Percentiles rank a stretch among this genome's conserved stretches.
Conservation (phyloP, 73 alveolate species). For the Tetrahymena thermophila region DNA sequence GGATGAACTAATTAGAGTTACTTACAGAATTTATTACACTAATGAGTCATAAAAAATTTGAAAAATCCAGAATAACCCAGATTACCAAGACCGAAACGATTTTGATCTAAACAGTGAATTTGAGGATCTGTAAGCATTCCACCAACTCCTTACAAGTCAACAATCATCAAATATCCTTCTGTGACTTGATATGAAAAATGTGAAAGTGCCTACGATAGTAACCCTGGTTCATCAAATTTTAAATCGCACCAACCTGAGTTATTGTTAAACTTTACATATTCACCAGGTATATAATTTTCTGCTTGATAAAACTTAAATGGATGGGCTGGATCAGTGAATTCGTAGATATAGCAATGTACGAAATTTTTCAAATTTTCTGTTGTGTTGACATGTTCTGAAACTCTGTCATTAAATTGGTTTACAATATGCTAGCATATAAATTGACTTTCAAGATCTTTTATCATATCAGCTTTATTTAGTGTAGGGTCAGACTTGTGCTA, state of each 20-base stretch:
- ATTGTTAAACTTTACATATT: conserved; percentile 46
- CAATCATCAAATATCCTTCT: conserved; percentile 42
- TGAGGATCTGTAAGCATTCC: conserved; percentile 41
- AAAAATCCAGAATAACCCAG: conserved; percentile 32
- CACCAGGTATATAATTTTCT: conserved; percentile 50
- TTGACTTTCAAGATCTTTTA: conserved; percentile 42
- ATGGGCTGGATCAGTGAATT: conserved; percentile 1
- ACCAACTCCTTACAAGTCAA: conserved; percentile 38
- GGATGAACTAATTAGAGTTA: conserved; percentile 47
- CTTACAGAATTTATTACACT: conserved; percentile 53
- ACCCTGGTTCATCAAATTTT: background rate
- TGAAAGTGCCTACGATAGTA: conserved; percentile 13
- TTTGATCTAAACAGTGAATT: conserved; percentile 32
- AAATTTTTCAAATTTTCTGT: conserved; percentile 27
- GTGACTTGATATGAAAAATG: conserved; percentile 54
- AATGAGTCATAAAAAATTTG: conserved; percentile 53
- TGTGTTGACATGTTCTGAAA: conserved; percentile 5
- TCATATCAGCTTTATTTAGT: conserved; percentile 7
- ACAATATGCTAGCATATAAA: conserved; percentile 52
- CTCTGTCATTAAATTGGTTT: conserved; percentile 50
- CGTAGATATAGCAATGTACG: conserved; percentile 51
- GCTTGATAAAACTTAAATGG: conserved; percentile 23
- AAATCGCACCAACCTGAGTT: conserved; percentile 50
- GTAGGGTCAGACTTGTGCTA: background rate
- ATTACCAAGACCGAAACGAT: conserved; percentile 56